These are phyloP conservation scores for Globomyces sp. DNA, from an alignment of 371 early-diverging fungal species.

Conservation along the genomic window DNA sequence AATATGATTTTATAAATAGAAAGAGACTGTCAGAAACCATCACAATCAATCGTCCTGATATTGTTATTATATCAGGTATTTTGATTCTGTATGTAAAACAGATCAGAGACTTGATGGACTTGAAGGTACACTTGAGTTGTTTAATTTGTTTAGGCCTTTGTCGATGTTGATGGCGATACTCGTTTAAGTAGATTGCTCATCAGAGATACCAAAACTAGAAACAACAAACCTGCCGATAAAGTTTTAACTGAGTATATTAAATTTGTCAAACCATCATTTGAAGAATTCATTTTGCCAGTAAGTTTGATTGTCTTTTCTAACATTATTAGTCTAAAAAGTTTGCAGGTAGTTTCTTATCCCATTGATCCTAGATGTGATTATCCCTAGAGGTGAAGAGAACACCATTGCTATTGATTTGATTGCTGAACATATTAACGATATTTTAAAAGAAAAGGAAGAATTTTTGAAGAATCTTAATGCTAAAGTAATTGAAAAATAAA, in stretches of 20 bases:
- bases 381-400: conserved; percentile 80
- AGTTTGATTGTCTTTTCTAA: conserved; percentile 18
- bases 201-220: conserved; percentile 40
- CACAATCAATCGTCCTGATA: conserved; percentile 49
- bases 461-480: neutral
- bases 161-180: conserved; percentile 67
- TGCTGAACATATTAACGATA: conserved; percentile 45
- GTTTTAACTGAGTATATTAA: conserved; percentile 68
- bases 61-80: conserved; percentile 64
- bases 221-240: conserved; percentile 38
- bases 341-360: conserved; percentile 37
- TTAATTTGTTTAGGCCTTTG: conserved; percentile 34
- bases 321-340: conserved; percentile 66
- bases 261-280: conserved; percentile 82
- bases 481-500: too few relatives aligned
- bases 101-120: conserved; percentile 55
- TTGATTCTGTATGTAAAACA: conserved; percentile 55
- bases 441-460: conserved; percentile 8
- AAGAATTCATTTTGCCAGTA: conserved; percentile 79
- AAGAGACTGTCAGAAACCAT: conserved; percentile 37
- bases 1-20: conserved; percentile 52
- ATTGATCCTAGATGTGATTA: conserved; percentile 62
- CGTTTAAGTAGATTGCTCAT: conserved; percentile 57
- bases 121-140: conserved; percentile 44
- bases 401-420: conserved; percentile 72